Base-by-base conservation (phyloP, 805 yeast genomes). In the Komagataella phaffii region DNA sequence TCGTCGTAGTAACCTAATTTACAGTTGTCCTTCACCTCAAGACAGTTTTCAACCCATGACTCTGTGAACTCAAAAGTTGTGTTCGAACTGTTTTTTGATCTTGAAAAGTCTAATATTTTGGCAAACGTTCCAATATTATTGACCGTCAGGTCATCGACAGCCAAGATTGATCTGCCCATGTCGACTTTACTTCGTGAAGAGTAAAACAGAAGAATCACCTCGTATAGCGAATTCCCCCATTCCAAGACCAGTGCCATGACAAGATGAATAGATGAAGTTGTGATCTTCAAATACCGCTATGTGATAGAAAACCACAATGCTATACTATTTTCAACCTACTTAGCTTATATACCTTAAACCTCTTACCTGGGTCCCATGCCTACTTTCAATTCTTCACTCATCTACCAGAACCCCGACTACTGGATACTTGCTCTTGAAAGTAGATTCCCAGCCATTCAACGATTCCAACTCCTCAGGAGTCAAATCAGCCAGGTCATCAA, bases 401-500 rank as follows among this genome's bases (percentile, higher is more conserved):
- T 75, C 66, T 7, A 79, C 76, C 48, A 89, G 71, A 36, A 77
- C 74, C 1, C 99, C 99, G 45, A 89, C 85, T 19, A 79, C 72
- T 1, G 85, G 81, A 62, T 93, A 93, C 71, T 93, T 93, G 58
- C 77, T 78, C 50, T 74, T 80, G 62, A 93, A 91, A 65, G 84
- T 88, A 45, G 75, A 79, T 55, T 79, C 88, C 99, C 99, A 93
- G 48, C 83, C 85, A 55, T 85, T 77, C 58, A 95, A 70, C 3
- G 91, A 75, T 52, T 79, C 83, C 46, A 57, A 56, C 58, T 93
- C 96, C 7, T 73, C 74, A 6, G 67, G 70, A 0, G 72, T 67
- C 57, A 93, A 74, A 55, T 80, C 91, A 0, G 65, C 60, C 53
- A 93, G 72, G 5, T 70, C 69, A 61, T 93, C 99, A 53, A 93